phyloP scores from a whole-genome alignment of 2,329 filamentous ascomycete genomes.

The Fusarium hainanense region DNA sequence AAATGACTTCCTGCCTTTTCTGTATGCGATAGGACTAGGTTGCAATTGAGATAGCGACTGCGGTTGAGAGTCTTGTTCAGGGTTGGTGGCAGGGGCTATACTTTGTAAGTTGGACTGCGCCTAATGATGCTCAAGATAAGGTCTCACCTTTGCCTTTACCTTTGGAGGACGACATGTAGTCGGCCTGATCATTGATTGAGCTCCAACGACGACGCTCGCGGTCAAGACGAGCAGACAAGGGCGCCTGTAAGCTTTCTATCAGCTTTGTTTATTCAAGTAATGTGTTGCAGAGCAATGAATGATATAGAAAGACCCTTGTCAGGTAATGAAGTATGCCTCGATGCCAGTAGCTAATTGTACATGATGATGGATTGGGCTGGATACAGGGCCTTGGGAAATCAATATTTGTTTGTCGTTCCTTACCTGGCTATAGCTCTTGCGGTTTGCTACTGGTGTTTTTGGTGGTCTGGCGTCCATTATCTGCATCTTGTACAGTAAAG shows the following conservation, averaged over 20 bases:
- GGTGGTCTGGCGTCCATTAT: constrained; percentile 11
- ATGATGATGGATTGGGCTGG: not conserved
- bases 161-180: constrained; percentile 25
- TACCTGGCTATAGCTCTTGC: constrained; percentile 24
- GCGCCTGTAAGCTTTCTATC: constrained; percentile 26
- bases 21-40: constrained; percentile 1
- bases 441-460: constrained; percentile 8
- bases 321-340: not conserved
- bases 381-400: not conserved
- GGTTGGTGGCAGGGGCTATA: constrained; percentile 27
- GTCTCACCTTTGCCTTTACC: constrained; percentile 31
- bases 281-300: not conserved
- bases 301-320: not conserved
- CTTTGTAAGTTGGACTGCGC: constrained; percentile 24
- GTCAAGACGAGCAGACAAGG: constrained; percentile 26
- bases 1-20: not conserved
- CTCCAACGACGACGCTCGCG: constrained; percentile 24
- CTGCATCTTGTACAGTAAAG: constrained; percentile 12
- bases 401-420: constrained; percentile 1
- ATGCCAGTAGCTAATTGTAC: not conserved
- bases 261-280: constrained; percentile 5
- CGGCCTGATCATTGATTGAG: constrained; percentile 24
- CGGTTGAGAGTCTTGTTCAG: constrained; percentile 4
- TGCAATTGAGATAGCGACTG: not conserved
- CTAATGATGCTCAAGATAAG: not conserved